Conservation (phyloP, 768 basidiomycete genomes). For the Vararia minispora region DNA sequence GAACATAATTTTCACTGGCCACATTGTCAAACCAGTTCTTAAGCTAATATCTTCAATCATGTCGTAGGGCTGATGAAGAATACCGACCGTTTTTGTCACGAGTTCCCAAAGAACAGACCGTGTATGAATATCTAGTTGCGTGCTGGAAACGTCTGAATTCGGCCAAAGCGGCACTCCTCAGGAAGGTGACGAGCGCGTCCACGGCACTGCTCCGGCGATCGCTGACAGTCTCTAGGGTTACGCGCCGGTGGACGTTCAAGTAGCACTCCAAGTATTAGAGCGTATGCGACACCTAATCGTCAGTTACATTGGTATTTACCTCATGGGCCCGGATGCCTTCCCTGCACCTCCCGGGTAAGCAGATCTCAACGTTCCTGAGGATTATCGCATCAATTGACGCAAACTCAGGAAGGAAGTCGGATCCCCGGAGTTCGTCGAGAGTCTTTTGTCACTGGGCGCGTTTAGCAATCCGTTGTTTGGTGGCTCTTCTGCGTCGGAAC, state of each 20-base stretch:
- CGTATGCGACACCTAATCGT: slow-evolving; percentile 75
- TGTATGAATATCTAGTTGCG: slow-evolving; percentile 82
- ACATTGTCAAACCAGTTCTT: no score
- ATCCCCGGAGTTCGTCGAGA: slow-evolving; percentile 65
- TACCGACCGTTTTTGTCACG: slow-evolving; percentile 65
- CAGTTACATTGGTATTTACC: slow-evolving; percentile 77
- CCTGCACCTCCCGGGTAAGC: slow-evolving; percentile 73
- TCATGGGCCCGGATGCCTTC: slow-evolving; percentile 94
- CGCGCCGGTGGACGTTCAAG: slow-evolving; percentile 47
- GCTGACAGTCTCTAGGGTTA: slow-evolving; percentile 34
- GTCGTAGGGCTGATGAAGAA: slow-evolving; percentile 58
- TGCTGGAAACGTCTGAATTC: slow-evolving; percentile 84
- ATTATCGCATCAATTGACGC: no score
- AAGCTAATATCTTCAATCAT: slow-evolving; percentile 1
- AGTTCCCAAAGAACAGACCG: slow-evolving; percentile 66
- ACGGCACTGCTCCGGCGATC: neutral
- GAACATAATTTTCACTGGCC: no score
- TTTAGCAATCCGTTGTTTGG: slow-evolving; percentile 55
- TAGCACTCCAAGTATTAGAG: slow-evolving; percentile 54
- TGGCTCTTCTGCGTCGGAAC: slow-evolving; percentile 30
- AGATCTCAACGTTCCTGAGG: no score
- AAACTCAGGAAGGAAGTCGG: slow-evolving; percentile 62
- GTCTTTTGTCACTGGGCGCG: slow-evolving; percentile 67
- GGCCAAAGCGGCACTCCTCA: slow-evolving; percentile 40
- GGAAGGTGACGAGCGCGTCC: slow-evolving; percentile 37